These are phyloP conservation scores for Hemileccinum impolitum DNA, from an alignment of 768 basidiomycete genomes.

Conservation along the genomic window DNA sequence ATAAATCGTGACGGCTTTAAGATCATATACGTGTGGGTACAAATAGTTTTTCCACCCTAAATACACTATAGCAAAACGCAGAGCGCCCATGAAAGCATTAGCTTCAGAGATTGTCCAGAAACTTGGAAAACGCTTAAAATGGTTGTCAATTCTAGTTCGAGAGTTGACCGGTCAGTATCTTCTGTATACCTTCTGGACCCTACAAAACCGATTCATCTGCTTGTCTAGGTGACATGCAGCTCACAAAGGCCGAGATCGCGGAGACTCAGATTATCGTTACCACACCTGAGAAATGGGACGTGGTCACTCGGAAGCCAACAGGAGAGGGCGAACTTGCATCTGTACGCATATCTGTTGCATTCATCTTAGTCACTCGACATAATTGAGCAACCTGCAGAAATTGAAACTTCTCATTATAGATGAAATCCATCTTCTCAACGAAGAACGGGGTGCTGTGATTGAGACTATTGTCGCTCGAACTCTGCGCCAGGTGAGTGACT, in stretches of 20 bases:
- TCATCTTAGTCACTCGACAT: not conserved
- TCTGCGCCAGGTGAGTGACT: constrained; percentile 65
- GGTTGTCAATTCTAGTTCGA: constrained; percentile 82
- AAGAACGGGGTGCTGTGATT: constrained; percentile 96
- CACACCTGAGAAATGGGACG: constrained; percentile 99
- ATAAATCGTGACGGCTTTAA: constrained; percentile 81
- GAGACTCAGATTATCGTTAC: constrained; percentile 98
- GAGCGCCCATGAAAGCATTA: constrained; percentile 97
- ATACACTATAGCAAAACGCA: constrained; percentile 25
- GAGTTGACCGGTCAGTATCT: constrained; percentile 76
- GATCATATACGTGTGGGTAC: constrained; percentile 88
- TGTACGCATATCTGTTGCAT: constrained; percentile 41
- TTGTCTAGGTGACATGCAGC: constrained; percentile 82
- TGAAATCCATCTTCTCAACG: constrained; percentile 95
- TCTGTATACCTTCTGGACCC: not conserved
- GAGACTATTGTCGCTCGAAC: constrained; percentile 98
- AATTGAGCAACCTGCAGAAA: constrained; percentile 46
- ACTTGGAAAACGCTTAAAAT: constrained; percentile 81
- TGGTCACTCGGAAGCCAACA: constrained; percentile 94
- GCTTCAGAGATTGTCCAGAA: constrained; percentile 95
- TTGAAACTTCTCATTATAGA: constrained; percentile 95
- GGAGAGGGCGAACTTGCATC: constrained; percentile 96
- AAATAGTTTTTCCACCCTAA: not conserved
- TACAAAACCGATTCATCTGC: not conserved
- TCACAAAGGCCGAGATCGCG: constrained; percentile 90